Percentiles rank a stretch among this genome's conserved stretches.
These are phyloP conservation scores for Beauveria sp. DNA, from an alignment of 2,329 filamentous ascomycete species.

Conservation along the genomic window DNA sequence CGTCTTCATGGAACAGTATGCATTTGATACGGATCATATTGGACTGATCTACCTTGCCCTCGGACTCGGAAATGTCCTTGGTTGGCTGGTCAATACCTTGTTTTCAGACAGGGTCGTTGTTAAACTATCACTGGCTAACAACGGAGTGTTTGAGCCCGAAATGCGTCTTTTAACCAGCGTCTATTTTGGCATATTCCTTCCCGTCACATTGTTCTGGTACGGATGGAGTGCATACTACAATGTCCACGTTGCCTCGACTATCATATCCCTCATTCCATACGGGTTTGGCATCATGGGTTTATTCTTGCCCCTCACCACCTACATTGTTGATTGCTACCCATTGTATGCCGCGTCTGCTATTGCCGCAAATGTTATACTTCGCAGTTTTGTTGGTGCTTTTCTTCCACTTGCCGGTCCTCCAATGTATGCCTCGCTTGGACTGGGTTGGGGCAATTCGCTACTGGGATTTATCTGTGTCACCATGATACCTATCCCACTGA, in stretches of 20 bases:
- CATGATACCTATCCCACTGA: too few relatives aligned
- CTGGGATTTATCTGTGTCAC: conserved; percentile 27
- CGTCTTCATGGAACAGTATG: conserved; percentile 53
- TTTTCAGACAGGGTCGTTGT: too few relatives aligned
- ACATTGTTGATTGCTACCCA: conserved; percentile 48
- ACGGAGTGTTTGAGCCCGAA: conserved; percentile 26
- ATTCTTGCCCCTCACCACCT: conserved; percentile 41
- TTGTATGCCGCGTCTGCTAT: conserved; percentile 34
- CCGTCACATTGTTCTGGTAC: conserved; percentile 45
- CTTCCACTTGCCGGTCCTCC: conserved; percentile 48
- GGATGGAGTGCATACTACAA: conserved; percentile 37
- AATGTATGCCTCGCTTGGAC: conserved; percentile 28
- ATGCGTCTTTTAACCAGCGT: conserved; percentile 38
- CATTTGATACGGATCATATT: conserved; percentile 40
- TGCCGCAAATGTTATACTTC: conserved; percentile 37
- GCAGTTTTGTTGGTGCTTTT: conserved; percentile 46
- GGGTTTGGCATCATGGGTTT: conserved; percentile 29
- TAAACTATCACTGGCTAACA: conserved; percentile 20
- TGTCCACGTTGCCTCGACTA: conserved; percentile 24
- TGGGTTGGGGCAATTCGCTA: conserved; percentile 37
- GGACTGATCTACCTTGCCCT: conserved; percentile 37
- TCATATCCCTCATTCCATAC: conserved; percentile 40
- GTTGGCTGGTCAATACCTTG: conserved; percentile 22
- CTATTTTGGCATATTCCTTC: conserved; percentile 38
- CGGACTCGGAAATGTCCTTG: conserved; percentile 26